Percentiles rank a stretch among this genome's conserved stretches.
phyloP scores from a whole-genome alignment of 495 filamentous ascomycete genomes.

The Penicillium canariense region DNA sequence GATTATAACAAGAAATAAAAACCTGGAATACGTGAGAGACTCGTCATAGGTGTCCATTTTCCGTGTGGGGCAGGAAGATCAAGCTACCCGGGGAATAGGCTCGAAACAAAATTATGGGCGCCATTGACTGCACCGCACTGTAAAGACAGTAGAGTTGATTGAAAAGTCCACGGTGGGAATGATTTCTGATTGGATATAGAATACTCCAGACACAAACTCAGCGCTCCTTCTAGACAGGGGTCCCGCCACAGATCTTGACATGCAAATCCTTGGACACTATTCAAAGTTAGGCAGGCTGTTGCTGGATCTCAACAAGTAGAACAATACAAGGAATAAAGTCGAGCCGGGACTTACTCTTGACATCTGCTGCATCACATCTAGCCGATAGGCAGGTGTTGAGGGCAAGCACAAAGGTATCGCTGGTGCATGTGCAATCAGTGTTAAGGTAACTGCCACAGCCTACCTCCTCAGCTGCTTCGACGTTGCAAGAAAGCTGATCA shows the following conservation, averaged over 20 bases:
- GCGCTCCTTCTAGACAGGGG: not conserved
- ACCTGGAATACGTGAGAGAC: not conserved
- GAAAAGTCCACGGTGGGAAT: not conserved
- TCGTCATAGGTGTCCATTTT: not conserved
- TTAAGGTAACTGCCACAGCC: not conserved
- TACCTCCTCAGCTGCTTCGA: not conserved
- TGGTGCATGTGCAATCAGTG: constrained; percentile 1
- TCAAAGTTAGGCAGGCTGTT: not conserved
- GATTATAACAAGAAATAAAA: not conserved
- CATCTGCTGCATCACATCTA: constrained; percentile 1
- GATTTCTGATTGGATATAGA: no score
- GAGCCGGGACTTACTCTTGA: not conserved
- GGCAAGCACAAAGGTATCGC: not conserved
- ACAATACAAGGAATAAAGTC: not conserved
- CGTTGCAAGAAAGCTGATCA: constrained; percentile 2
- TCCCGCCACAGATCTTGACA: constrained; percentile 1
- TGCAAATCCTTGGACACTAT: constrained; percentile 5
- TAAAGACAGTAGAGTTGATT: no score
- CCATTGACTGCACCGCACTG: no score
- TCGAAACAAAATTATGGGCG: no score
- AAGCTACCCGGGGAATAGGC: not conserved
- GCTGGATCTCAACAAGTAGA: no score
- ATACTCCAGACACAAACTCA: not conserved
- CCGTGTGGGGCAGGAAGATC: not conserved
- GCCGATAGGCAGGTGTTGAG: constrained; percentile 4